These are phyloP conservation scores for Pleurotus sapidus DNA, from an alignment of 768 basidiomycete genomes.

Conservation along the genomic window DNA sequence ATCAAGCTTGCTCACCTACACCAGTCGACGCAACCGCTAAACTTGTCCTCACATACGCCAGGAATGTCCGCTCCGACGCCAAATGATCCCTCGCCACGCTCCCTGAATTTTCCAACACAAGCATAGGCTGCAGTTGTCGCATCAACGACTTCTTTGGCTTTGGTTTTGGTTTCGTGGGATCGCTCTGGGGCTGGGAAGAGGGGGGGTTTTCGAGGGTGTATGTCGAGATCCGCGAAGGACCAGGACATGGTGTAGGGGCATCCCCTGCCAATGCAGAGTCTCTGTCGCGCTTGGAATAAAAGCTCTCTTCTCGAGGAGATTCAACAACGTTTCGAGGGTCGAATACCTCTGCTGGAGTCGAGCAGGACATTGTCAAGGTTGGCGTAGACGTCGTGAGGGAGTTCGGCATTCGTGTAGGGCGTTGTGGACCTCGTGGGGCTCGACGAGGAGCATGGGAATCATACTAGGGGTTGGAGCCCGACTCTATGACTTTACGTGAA, in stretches of 20 bases:
- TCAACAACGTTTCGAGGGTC: neutral
- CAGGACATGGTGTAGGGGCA: neutral
- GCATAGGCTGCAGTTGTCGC: conserved; percentile 5
- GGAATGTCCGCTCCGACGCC: conserved; percentile 45
- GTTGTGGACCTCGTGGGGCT: too few species aligned
- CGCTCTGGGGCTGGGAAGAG: neutral
- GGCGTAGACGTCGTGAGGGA: too few species aligned
- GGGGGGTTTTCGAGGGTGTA: neutral
- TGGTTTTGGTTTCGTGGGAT: neutral
- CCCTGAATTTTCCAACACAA: conserved; percentile 40
- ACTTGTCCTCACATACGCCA: conserved; percentile 49
- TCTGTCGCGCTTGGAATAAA: neutral
- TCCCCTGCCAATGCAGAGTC: neutral
- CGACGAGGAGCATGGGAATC: too few species aligned
- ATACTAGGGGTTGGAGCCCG: too few species aligned
- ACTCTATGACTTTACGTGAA: too few species aligned
- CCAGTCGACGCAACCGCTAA: conserved; percentile 41
- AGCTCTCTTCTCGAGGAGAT: neutral
- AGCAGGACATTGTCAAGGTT: too few species aligned
- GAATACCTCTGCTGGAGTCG: too few species aligned
- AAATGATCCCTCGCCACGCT: conserved; percentile 52
- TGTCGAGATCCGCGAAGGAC: neutral
- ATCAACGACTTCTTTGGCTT: neutral
- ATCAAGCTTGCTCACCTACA: conserved; percentile 24
- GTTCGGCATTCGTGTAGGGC: too few species aligned